Evolutionary conservation across 129 eudicot genomes (phyloP).

Genomic region (Lactuca saligna): DNA sequence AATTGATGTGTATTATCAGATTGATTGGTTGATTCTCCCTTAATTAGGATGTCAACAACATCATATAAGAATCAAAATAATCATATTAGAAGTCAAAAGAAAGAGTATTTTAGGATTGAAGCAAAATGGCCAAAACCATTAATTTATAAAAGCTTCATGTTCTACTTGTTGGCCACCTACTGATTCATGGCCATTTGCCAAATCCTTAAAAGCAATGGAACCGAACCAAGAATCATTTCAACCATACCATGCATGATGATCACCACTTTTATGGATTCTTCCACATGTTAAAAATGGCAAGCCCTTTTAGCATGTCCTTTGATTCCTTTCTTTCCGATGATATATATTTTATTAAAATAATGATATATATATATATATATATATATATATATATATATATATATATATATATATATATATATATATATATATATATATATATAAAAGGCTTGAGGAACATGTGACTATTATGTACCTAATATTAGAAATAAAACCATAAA

Average conservation of each 20-base stretch:
- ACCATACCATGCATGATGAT: slow-evolving; percentile 10
- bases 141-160: slow-evolving; percentile 19
- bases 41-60: neutral
- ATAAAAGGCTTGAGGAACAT: too few species aligned
- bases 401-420: too few species aligned
- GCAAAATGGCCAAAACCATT: slow-evolving; percentile 22
- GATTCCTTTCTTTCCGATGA: slow-evolving; percentile 15
- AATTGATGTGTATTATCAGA: neutral
- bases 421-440: too few species aligned
- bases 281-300: slow-evolving; percentile 24
- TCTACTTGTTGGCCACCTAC: slow-evolving; percentile 34
- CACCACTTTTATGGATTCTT: slow-evolving; percentile 5
- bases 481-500: too few species aligned
- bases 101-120: slow-evolving; percentile 11
- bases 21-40: too few species aligned
- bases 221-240: slow-evolving; percentile 20
- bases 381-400: too few species aligned
- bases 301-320: slow-evolving; percentile 7
- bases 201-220: slow-evolving; percentile 22
- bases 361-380: too few species aligned
- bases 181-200: slow-evolving; percentile 19
- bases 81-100: slow-evolving; percentile 11
- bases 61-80: slow-evolving; percentile 6
- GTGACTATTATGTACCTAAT: too few species aligned
- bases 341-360: too few species aligned